Evolutionary conservation across 306 rosid species (phyloP).

Genomic region (Corylus americana): DNA sequence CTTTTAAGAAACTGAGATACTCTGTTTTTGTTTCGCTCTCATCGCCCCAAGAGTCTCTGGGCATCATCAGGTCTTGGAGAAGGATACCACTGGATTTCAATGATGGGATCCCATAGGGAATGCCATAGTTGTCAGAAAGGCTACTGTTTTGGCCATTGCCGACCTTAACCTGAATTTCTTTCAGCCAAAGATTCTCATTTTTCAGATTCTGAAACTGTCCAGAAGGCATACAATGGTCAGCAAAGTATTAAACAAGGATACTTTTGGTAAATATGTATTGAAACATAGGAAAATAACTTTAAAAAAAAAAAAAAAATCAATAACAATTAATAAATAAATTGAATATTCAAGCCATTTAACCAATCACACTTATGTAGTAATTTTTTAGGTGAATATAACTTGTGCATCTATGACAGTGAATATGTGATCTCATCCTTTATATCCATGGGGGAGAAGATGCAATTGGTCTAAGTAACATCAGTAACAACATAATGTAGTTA

Average conservation of each 20-base stretch:
- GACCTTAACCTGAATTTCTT: constrained; percentile 55
- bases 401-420: no score
- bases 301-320: background rate
- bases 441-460: no score
- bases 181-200: constrained; percentile 55
- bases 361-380: background rate
- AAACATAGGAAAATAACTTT: background rate
- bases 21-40: constrained; percentile 36
- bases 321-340: background rate
- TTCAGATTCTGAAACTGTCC: constrained; percentile 56
- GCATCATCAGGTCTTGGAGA: constrained; percentile 42
- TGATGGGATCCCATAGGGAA: constrained; percentile 31
- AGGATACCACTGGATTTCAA: constrained; percentile 44
- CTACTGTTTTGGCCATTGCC: constrained; percentile 28
- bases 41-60: constrained; percentile 40
- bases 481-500: no score
- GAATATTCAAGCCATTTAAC: background rate
- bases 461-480: no score
- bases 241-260: constrained; percentile 21
- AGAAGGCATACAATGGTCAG: constrained; percentile 5
- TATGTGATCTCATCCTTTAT: no score
- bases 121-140: constrained; percentile 20
- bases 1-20: constrained; percentile 42
- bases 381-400: background rate
- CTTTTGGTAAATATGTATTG: background rate